Evolutionary conservation across 2,329 filamentous ascomycete genomes (phyloP), one percentile per base, ranked within the genome.

Genomic region (Penicillium sp.): DNA sequence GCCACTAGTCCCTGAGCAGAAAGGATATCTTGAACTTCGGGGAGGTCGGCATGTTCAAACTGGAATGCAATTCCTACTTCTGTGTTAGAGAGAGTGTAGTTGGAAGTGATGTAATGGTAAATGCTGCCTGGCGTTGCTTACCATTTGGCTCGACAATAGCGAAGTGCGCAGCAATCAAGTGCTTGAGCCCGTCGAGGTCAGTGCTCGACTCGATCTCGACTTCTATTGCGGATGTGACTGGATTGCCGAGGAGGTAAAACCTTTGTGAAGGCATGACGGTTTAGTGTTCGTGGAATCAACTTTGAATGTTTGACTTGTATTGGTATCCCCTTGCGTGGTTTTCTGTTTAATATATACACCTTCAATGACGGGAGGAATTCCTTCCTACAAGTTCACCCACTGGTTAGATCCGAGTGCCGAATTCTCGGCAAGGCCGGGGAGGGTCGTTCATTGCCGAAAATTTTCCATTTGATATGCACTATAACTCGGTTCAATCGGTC

Each of bases 31-130:
- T 55, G 31, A 25, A 47, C 31, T 37, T 40, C 37, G 37, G 37
- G 7, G 37, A 21, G n/a, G 15, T 40, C 37, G n/a, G n/a, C n/a
- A 40, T 40, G n/a, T 5, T 40, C 37, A 4, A 40, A 40, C 37
- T 66, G 67, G 45, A 69, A 69, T n/a, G 48, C 59, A 21, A 69
- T 66, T 2, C 65, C 67, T 69, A 52, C 5, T 17, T 27, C 9
- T 4, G 9, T 29, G 38, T 38, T 10, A 54, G 50, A 40, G n/a
- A 40, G 2, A 21, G 37, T 19, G 27, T 27, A 19, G 2, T 12
- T 21, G 37, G 9, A 40, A 40, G 37, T 21, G 37, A 10, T 40
- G 13, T 2, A 13, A 27, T 19, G n/a, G 2, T 6, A 40, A 40
- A 21, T 40, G 2, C 37, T 21, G n/a, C n/a, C 9, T 19, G 2